Percentiles rank a stretch among this genome's conserved stretches.
Evolutionary conservation across 2,329 filamentous ascomycete genomes (phyloP).

Genomic region (Triangularia setosa): DNA sequence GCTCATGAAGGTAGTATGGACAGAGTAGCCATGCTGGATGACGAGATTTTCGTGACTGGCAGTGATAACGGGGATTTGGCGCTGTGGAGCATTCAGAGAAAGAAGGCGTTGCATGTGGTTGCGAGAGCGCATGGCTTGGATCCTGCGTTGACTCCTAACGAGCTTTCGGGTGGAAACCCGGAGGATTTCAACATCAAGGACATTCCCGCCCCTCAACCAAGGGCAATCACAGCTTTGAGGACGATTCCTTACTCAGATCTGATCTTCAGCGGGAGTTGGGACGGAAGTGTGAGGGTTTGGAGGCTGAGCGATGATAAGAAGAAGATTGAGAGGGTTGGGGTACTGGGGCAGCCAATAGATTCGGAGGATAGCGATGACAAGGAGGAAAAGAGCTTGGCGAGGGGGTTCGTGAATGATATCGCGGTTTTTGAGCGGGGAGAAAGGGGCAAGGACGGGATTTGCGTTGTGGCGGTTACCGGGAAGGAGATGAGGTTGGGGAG

Average conservation of each 20-base stretch:
- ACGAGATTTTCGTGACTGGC: conserved; percentile 85
- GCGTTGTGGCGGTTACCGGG: conserved; percentile 79
- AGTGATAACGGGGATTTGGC: conserved; percentile 85
- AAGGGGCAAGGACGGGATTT: conserved; percentile 70
- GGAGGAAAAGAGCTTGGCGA: conserved; percentile 39
- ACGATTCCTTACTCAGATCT: conserved; percentile 88
- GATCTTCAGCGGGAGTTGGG: conserved; percentile 90
- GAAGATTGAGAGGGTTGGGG: conserved; percentile 68
- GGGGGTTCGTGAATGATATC: conserved; percentile 84
- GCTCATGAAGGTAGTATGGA: conserved; percentile 83
- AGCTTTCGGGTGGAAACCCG: conserved; percentile 64
- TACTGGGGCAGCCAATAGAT: conserved; percentile 28
- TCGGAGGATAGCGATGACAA: conserved; percentile 10
- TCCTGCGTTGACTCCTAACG: conserved; percentile 59
- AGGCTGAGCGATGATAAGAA: conserved; percentile 77
- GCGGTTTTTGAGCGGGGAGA: conserved; percentile 82
- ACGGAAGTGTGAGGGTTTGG: conserved; percentile 84
- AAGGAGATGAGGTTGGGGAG: conserved; percentile 82
- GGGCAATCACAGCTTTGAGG: conserved; percentile 86
- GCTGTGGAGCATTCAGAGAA: conserved; percentile 87
- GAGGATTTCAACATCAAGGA: conserved; percentile 55
- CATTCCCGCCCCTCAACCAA: conserved; percentile 63
- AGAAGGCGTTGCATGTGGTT: conserved; percentile 83
- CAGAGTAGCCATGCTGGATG: conserved; percentile 84
- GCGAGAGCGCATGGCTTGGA: conserved; percentile 83